phyloP scores from a whole-genome alignment of 2,329 filamentous ascomycete genomes.

The Aspergillus cejpii region DNA sequence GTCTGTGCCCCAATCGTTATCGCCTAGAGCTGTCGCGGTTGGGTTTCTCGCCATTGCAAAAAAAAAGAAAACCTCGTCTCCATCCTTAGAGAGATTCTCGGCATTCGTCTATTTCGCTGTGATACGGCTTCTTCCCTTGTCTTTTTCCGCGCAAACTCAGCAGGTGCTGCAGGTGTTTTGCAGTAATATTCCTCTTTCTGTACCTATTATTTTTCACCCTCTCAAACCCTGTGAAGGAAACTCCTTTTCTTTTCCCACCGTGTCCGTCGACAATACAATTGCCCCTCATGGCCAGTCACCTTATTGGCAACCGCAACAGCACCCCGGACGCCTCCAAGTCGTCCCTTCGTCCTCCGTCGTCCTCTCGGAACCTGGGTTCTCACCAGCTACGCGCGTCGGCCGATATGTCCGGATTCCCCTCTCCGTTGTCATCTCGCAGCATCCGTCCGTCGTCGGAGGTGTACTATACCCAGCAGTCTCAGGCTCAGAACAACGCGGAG shows the following conservation, averaged over 20 bases:
- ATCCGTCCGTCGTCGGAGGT: constrained; percentile 95
- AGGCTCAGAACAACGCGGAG: constrained; percentile 62
- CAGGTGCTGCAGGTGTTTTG: constrained; percentile 70
- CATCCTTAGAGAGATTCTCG: constrained; percentile 20
- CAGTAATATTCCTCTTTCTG: constrained; percentile 36
- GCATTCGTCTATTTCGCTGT: constrained; percentile 12
- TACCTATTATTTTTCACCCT: constrained; percentile 28
- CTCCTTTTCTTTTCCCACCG: not conserved
- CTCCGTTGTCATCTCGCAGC: constrained; percentile 62
- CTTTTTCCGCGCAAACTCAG: constrained; percentile 49
- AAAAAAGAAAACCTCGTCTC: constrained; percentile 8
- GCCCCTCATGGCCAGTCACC: constrained; percentile 54
- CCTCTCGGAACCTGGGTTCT: constrained; percentile 68
- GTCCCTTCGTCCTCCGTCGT: constrained; percentile 74
- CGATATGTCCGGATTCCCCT: constrained; percentile 83
- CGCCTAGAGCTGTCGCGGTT: constrained; percentile 25
- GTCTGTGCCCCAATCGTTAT: constrained; percentile 36
- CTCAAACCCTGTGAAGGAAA: constrained; percentile 8
- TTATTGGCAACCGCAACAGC: constrained; percentile 85
- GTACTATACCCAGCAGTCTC: constrained; percentile 69
- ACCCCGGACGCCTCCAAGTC: constrained; percentile 84
- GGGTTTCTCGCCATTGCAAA: constrained; percentile 22
- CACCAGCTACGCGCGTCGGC: constrained; percentile 90
- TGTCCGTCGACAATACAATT: constrained; percentile 9
- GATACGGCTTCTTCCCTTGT: not conserved